Base-by-base conservation (phyloP, 352 stramenopile genomes). In the Globisporangium middletonii region DNA sequence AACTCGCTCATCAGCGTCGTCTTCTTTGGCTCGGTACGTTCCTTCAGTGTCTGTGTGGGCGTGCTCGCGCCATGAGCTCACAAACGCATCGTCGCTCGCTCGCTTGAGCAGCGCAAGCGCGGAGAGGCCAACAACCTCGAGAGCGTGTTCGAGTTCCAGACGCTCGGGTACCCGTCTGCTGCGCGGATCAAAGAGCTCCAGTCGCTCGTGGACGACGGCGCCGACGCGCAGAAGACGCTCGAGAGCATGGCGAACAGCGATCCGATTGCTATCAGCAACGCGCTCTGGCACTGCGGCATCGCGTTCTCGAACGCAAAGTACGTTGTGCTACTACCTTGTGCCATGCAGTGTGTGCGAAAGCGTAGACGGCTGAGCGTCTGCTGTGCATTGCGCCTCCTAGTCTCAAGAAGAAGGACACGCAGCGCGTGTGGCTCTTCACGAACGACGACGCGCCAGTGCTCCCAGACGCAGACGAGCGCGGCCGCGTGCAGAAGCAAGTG, bases 381-480 rank as follows among this genome's bases (percentile, higher is more conserved):
- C 2, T 9, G 7, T 12, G 33, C 33, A 12, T 2, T 38, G 33
- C 33, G 9, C 33, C 12, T 38, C 33, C 9, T 48, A 94, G 83
- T 53, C 66, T 94, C n/a, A 92, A 91, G 63, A 89, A 90, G 65
- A 88, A 89, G 58, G 82, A 94, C 60, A 81, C 77, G 33, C 81
- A 94, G 60, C 81, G 79, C n/a, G 77, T 92, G 33, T 94, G 84
- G 84, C 77, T 92, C 53, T 91, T 94, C 58, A 94, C 84, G 30
- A 92, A 94, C 58, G 76, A 92, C 65, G 84, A 94, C 60, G 65
- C 53, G 19, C 77, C 75, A 8, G 47, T 65, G 7, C 54, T 65
- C 3, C 67, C 73, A n/a, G 77, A 89, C 37, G 62, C 57, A 7
- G 79, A 91, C 53, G 84, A 94, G 64, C 56, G 66, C 15, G 67